Percentiles rank a stretch among this genome's conserved stretches.
Conservation (phyloP, 139 green algal species). For the Pycnococcus provasolii region DNA sequence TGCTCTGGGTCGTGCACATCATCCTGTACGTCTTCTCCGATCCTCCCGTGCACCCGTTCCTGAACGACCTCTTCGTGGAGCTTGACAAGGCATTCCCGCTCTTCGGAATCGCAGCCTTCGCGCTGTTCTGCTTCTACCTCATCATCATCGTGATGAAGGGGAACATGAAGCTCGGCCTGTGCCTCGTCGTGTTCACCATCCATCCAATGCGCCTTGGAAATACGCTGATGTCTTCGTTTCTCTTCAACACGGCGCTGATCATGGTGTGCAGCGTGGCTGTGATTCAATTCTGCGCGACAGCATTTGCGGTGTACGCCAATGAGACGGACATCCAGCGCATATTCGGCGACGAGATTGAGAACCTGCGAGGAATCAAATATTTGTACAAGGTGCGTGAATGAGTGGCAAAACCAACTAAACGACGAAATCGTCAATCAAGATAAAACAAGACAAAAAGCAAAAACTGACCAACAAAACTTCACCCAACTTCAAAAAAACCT, state of each 20-base stretch:
- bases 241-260: constrained; percentile 91
- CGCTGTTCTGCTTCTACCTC: constrained; percentile 88
- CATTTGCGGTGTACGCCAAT: constrained; percentile 73
- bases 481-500: neutral
- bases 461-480: too few species aligned
- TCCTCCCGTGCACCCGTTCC: constrained; percentile 61
- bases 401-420: too few species aligned
- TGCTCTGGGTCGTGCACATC: constrained; percentile 87
- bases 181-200: constrained; percentile 63
- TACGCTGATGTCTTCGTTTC: constrained; percentile 87
- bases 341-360: constrained; percentile 54
- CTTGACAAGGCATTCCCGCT: constrained; percentile 76
- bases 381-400: constrained; percentile 42
- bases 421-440: too few species aligned
- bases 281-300: constrained; percentile 81
- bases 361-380: constrained; percentile 70
- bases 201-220: constrained; percentile 9
- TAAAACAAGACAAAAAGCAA: too few species aligned
- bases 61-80: constrained; percentile 79
- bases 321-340: constrained; percentile 71
- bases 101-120: constrained; percentile 79
- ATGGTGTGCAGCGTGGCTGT: constrained; percentile 62
- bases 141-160: constrained; percentile 71
- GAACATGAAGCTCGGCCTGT: constrained; percentile 80
- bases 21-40: constrained; percentile 81